Conservation (phyloP, 2,329 filamentous ascomycete species). For the Ophiostoma triangulosporum region DNA sequence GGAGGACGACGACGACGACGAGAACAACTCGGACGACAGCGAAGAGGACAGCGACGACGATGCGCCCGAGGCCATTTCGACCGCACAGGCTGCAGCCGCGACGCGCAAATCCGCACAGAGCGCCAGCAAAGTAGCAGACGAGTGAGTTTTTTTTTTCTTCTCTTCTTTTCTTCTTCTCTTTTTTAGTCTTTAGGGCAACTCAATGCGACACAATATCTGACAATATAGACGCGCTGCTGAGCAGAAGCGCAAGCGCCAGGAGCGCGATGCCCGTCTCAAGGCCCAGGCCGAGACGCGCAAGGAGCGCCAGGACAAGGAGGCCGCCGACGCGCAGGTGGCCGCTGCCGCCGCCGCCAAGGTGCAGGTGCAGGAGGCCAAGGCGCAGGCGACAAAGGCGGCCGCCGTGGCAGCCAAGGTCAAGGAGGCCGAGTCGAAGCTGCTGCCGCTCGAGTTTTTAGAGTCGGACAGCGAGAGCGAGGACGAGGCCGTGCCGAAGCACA, state of each 20-base stretch:
- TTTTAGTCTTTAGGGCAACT: too few relatives aligned
- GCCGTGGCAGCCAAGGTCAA: conserved; percentile 10
- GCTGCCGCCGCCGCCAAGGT: conserved; percentile 9
- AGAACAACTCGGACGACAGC: conserved; percentile 22
- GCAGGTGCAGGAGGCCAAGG: conserved; percentile 12
- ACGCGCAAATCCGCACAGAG: conserved; percentile 32
- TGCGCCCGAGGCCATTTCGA: conserved; percentile 46
- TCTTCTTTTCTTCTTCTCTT: neutral
- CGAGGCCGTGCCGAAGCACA: conserved; percentile 2
- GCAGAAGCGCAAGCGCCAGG: conserved; percentile 41
- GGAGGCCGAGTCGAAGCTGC: conserved; percentile 27
- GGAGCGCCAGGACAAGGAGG: conserved; percentile 11
- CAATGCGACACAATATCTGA: neutral
- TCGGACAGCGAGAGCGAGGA: conserved; percentile 33
- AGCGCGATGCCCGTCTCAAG: conserved; percentile 40
- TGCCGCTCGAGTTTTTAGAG: conserved; percentile 42
- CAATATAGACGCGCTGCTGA: conserved; percentile 32
- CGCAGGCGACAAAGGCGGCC: conserved; percentile 12
- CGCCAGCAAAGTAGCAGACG: conserved; percentile 35
- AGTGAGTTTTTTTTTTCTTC: conserved; percentile 25
- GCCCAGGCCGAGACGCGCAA: conserved; percentile 38
- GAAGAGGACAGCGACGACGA: conserved; percentile 40
- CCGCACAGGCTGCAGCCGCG: conserved; percentile 32
- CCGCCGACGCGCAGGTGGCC: conserved; percentile 12
- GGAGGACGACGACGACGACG: conserved; percentile 11